Conservation (phyloP, 139 green algal species). For the Chlamydomonas asymmetrica region DNA sequence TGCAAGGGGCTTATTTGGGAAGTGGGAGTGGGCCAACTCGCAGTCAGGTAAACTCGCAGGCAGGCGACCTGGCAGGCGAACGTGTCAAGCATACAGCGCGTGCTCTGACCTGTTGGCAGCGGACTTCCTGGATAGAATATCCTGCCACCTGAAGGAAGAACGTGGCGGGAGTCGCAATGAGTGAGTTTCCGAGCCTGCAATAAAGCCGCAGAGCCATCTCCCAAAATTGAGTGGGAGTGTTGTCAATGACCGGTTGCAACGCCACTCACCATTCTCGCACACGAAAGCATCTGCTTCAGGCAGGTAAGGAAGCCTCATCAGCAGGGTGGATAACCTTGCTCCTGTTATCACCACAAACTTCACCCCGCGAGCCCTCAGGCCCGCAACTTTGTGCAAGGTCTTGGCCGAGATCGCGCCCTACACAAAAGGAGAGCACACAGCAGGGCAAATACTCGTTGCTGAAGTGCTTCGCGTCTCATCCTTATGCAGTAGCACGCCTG, state of each 20-base stretch:
- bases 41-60: too few relatives aligned
- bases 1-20: too few relatives aligned
- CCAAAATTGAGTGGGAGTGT: not conserved
- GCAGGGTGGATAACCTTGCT: slow-evolving; percentile 67
- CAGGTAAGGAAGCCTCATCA: slow-evolving; percentile 78
- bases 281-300: slow-evolving; percentile 75
- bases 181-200: too few relatives aligned
- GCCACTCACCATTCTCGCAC: slow-evolving; percentile 66
- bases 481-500: too few relatives aligned
- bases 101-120: slow-evolving; percentile 34
- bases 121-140: slow-evolving; percentile 65
- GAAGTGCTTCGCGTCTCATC: too few relatives aligned
- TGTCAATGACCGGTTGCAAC: not conserved
- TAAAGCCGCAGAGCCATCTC: not conserved
- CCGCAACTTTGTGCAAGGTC: slow-evolving; percentile 35
- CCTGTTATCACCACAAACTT: slow-evolving; percentile 59
- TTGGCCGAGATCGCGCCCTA: slow-evolving; percentile 48
- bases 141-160: slow-evolving; percentile 64
- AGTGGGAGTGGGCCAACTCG: too few relatives aligned
- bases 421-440: too few relatives aligned
- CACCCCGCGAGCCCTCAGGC: slow-evolving; percentile 31
- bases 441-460: too few relatives aligned
- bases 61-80: not conserved
- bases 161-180: not conserved
- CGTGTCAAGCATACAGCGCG: not conserved